Base-by-base conservation (phyloP, 2,329 filamentous ascomycete species). In the Fusarium duplospermum region DNA sequence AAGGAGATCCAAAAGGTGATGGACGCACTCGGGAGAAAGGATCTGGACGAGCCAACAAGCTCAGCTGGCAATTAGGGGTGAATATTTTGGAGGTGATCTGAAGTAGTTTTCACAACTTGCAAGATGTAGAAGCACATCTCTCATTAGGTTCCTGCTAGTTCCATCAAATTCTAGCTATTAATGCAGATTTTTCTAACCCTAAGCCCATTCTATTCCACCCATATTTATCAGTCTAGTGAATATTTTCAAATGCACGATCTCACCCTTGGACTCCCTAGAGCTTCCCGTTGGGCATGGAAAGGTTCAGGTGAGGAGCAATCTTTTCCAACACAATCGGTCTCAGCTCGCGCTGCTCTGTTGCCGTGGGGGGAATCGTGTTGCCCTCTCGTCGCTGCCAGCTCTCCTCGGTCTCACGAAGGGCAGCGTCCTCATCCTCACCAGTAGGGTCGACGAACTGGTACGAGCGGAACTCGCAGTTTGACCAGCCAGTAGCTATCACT, bases 401-500 rank as follows among this genome's bases (percentile, higher is more conserved):
- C 71, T 83, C 81, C 14, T 81, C 73, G 10, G 87, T 89, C 81
- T 90, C 89, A 56, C 79, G 77, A 11, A 90, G 76, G 3, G 80
- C 79, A 4, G 87, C 88, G 24, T 86, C 81, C 3, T 82, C 80
- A 66, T 91, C 88, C 20, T 83, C 80, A 62, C 88, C 87, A 0
- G 81, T 82, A 13, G 86, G 80, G 42, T 91, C 87, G 29, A 82
- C 86, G 79, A 94, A 94, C 57, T 86, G 84, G 81, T 91, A 95
- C 6, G 90, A 90, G 67, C 93, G 89, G 80, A 86, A 91, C 82
- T 95, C 93, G 62, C 92, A 92, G 81, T 95, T 95, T 10, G 81
- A 79, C 93, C 93, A 95, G 7, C 90, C 92, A 11, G 93, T 95
- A 42, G 91, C 91, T 92, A 72, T 29, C 16, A 35, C 29, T 13